phyloP scores from a whole-genome alignment of 169 alveolate species.

The Amoebophrya sp. region DNA sequence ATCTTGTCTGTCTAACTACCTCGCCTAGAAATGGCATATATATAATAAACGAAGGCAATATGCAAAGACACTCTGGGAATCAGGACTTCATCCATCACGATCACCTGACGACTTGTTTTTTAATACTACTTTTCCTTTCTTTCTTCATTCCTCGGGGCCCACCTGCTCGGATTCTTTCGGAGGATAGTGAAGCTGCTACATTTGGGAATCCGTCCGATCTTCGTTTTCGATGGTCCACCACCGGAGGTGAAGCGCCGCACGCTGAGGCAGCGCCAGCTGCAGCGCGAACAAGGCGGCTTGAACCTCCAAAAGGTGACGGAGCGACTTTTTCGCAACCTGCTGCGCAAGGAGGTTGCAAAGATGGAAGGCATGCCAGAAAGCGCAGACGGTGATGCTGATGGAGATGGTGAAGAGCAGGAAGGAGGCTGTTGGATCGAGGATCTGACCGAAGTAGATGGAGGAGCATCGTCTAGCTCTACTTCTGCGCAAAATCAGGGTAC shows the following conservation, averaged over 20 bases:
- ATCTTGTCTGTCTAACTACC: neutral
- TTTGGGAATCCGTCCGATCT: slow-evolving; percentile 64
- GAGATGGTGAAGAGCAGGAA: neutral
- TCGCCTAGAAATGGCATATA: neutral
- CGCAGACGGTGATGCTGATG: neutral
- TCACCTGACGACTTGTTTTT: neutral
- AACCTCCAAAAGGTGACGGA: slow-evolving; percentile 31
- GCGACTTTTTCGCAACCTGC: slow-evolving; percentile 33
- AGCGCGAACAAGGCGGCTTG: slow-evolving; percentile 28
- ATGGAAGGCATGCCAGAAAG: neutral
- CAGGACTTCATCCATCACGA: neutral
- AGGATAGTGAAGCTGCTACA: slow-evolving; percentile 58
- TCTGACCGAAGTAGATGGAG: neutral
- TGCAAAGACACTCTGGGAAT: neutral
- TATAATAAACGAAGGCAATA: neutral
- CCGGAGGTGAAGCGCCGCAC: slow-evolving; percentile 63
- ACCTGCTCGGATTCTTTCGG: slow-evolving; percentile 55
- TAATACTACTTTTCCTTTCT: neutral
- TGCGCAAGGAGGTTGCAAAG: neutral
- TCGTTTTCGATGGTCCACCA: slow-evolving; percentile 73
- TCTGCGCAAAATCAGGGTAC: neutral
- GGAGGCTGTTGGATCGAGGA: neutral
- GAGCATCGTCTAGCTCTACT: neutral
- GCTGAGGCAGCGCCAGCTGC: slow-evolving; percentile 52
- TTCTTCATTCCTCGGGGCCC: too few species aligned